Conservation (phyloP, 768 basidiomycete species). For the Boletus sp. region DNA sequence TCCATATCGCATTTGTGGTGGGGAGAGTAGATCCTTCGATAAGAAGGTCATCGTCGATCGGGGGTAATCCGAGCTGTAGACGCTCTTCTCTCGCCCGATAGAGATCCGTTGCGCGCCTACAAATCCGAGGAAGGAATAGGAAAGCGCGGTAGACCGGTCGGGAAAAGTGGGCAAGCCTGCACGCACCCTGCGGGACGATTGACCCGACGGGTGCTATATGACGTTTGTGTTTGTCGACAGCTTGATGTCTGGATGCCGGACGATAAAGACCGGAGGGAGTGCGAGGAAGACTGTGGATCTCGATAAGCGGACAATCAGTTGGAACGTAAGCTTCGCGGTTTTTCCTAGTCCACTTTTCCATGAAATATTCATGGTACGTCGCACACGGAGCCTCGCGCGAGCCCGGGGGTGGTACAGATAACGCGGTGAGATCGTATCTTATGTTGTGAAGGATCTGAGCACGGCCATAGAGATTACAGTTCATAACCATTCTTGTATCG, state of each 20-base stretch:
- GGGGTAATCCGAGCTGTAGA: slow-evolving; percentile 57
- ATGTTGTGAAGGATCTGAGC: slow-evolving; percentile 55
- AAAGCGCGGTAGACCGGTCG: slow-evolving; percentile 50
- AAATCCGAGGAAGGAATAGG: slow-evolving; percentile 61
- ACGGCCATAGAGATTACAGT: slow-evolving; percentile 53
- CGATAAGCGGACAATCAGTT: slow-evolving; percentile 59
- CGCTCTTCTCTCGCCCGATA: slow-evolving; percentile 58
- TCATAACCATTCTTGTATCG: slow-evolving; percentile 52
- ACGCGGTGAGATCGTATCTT: slow-evolving; percentile 63
- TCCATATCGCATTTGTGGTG: slow-evolving; percentile 57
- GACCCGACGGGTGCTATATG: slow-evolving; percentile 29
- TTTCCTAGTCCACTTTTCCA: slow-evolving; percentile 53
- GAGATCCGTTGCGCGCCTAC: slow-evolving; percentile 61
- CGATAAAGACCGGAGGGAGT: slow-evolving; percentile 41
- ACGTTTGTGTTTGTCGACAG: slow-evolving; percentile 27
- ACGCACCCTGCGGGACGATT: slow-evolving; percentile 45
- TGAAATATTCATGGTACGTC: slow-evolving; percentile 63
- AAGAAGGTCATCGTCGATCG: slow-evolving; percentile 54
- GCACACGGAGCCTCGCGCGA: slow-evolving; percentile 45
- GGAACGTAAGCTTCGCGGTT: slow-evolving; percentile 45
- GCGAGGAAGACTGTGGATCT: slow-evolving; percentile 46
- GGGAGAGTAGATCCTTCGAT: slow-evolving; percentile 80
- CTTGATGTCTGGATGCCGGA: slow-evolving; percentile 23
- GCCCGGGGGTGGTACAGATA: slow-evolving; percentile 53
- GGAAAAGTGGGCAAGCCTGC: slow-evolving; percentile 55